phyloP scores from a whole-genome alignment of 2,329 filamentous ascomycete species.

The Scorias spongiosa region DNA sequence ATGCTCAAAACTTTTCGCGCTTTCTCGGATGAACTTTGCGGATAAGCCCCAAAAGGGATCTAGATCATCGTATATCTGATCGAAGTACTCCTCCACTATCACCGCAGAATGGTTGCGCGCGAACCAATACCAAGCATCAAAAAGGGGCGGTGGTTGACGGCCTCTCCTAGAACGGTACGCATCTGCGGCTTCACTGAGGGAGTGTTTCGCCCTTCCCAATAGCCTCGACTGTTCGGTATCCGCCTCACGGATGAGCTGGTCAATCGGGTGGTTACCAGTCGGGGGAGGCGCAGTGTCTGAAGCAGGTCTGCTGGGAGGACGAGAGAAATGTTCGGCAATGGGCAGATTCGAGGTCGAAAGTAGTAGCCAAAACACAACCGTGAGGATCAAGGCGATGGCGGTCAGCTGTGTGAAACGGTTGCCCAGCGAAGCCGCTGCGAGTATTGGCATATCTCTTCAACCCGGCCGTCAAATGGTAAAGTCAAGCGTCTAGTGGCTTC shows the following conservation, averaged over 20 bases:
- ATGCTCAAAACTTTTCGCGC: constrained; percentile 24
- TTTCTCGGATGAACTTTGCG: constrained; percentile 26
- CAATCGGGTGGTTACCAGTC: constrained; percentile 23
- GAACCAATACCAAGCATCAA: constrained; percentile 33
- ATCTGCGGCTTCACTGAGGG: constrained; percentile 23
- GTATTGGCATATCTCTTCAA: constrained; percentile 4
- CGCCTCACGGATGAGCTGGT: constrained; percentile 21
- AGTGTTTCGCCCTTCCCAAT: constrained; percentile 22
- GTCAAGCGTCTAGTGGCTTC: too few relatives aligned
- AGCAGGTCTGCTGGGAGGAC: background rate
- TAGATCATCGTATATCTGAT: constrained; percentile 36
- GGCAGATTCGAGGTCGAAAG: constrained; percentile 2
- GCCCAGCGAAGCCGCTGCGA: constrained; percentile 16
- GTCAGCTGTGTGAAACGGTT: constrained; percentile 17
- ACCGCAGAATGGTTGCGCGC: constrained; percentile 27
- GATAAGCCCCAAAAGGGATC: constrained; percentile 34
- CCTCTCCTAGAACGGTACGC: constrained; percentile 30
- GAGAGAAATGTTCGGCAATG: constrained; percentile 3
- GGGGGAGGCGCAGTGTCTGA: constrained; percentile 3
- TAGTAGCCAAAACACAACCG: constrained; percentile 11
- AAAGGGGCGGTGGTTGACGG: constrained; percentile 35
- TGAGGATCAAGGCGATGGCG: constrained; percentile 10
- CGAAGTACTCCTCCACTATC: constrained; percentile 36
- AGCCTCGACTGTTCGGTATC: constrained; percentile 18
- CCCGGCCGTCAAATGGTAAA: too few relatives aligned